Evolutionary conservation across 768 basidiomycete genomes (phyloP), one percentile per base, ranked within the genome.

Genomic region (Lactifluus subvellereus): DNA sequence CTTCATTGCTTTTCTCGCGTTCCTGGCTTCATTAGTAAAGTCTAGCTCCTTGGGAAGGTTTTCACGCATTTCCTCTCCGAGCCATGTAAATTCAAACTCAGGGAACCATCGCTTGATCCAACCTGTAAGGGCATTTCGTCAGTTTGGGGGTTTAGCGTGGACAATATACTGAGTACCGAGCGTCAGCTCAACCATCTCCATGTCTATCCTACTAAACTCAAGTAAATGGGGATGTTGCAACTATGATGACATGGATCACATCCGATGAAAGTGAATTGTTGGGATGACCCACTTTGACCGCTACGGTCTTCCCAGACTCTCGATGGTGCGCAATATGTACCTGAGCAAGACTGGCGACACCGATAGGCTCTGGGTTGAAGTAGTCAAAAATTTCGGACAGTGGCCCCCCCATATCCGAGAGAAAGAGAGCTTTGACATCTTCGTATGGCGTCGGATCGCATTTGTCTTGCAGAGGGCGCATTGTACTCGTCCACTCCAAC

Each of bases 101-200:
- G 97, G 97, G 73, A 98, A 98, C 81, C 92, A 85, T 63, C 83
- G 83, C 70, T 95, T 95, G 66, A 99, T 86, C 83, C 91, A 88
- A 18, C 87, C 87, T 86, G 55, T 13, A 51, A 40, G 27, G 7
- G 3, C 14, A 43, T 43, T 13, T 49, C 2, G 18, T 67, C 30
- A 70, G 57, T 33, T 60, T 52, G 55, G 30, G 52, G 22, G 32
- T 9, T 32, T 32, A 9, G 13, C 5, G 18, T 43, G n/a, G 35
- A 32, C 33, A n/a, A 14, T 45, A 38, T 38, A 14, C 5, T 27
- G 67, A 80, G 20, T 65, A 86, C 87, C 85, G 8, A 91, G 76
- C 7, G 87, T 84, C 16, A 86, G 80, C 54, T 89, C 86, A 13
- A 91, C 88, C 84, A 87, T 89, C 66, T 86, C 83, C 83, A 89